Percentiles rank a stretch among this genome's conserved stretches.
Evolutionary conservation across 495 filamentous ascomycete species (phyloP).

Genomic region (Neurospora sp.): DNA sequence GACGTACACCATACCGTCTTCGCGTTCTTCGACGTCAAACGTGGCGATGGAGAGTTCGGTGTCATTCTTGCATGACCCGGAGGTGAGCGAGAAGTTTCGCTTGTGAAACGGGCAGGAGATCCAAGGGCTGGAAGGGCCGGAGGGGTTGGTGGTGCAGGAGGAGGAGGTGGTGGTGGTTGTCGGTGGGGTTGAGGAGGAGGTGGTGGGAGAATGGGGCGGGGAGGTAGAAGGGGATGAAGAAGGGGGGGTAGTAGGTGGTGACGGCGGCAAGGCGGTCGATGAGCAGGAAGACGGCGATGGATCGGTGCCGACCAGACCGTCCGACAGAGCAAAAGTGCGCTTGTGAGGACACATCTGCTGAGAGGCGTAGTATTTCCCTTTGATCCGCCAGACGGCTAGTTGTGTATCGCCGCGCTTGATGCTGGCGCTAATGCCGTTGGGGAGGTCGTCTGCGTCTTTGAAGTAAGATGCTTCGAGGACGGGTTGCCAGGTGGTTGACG

Average conservation of each 20-base stretch:
- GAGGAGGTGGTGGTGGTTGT: conserved; percentile 38
- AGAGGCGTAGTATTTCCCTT: conserved; percentile 74
- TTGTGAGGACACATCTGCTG: conserved; percentile 99
- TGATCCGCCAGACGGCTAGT: conserved; percentile 80
- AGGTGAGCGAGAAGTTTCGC: conserved; percentile 72
- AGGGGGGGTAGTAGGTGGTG: not conserved
- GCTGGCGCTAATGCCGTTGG: conserved; percentile 58
- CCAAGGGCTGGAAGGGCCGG: conserved; percentile 52
- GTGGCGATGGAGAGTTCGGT: conserved; percentile 70
- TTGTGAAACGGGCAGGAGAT: conserved; percentile 91
- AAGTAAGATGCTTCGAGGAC: conserved; percentile 68
- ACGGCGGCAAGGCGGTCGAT: conserved; percentile 21
- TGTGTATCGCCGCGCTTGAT: conserved; percentile 89
- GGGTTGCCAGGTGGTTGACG: conserved; percentile 69
- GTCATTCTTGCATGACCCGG: conserved; percentile 72
- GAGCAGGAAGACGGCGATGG: conserved; percentile 32
- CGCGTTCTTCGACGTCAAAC: conserved; percentile 69
- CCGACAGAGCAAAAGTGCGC: conserved; percentile 79
- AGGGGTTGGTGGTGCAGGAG: conserved; percentile 22
- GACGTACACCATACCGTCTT: conserved; percentile 76
- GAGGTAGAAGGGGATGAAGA: conserved; percentile 2
- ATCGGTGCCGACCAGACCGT: conserved; percentile 79
- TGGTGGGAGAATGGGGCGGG: conserved; percentile 34
- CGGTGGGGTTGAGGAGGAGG: conserved; percentile 15
- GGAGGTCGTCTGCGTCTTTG: conserved; percentile 47